phyloP scores from a whole-genome alignment of 768 basidiomycete genomes.

The Auricularia cornea region DNA sequence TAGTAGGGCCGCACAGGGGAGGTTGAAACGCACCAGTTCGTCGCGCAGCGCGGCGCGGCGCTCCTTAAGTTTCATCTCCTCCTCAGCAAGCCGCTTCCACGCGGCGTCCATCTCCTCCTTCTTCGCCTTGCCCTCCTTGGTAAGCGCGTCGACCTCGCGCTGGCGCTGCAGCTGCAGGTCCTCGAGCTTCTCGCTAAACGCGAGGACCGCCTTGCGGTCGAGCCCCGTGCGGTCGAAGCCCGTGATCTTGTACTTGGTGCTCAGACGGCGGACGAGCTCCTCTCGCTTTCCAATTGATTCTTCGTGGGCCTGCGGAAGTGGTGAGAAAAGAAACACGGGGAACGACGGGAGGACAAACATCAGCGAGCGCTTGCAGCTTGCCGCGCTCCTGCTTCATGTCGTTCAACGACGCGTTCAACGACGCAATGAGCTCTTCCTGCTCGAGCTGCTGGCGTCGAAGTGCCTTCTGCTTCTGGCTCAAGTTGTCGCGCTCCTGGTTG shows the following conservation, averaged over 20 bases:
- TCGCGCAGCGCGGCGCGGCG: slow-evolving; percentile 8
- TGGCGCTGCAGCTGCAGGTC: slow-evolving; percentile 57
- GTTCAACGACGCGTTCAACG: background rate
- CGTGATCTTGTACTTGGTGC: slow-evolving; percentile 58
- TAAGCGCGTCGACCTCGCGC: slow-evolving; percentile 25
- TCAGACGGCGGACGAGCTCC: slow-evolving; percentile 59
- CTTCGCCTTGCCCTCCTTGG: slow-evolving; percentile 49
- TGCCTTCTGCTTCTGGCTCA: slow-evolving; percentile 40
- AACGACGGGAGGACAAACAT: slow-evolving; percentile 43
- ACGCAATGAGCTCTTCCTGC: slow-evolving; percentile 9
- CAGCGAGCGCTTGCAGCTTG: slow-evolving; percentile 60
- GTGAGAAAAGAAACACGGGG: too few relatives aligned
- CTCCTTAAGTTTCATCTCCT: slow-evolving; percentile 44
- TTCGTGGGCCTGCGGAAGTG: slow-evolving; percentile 55
- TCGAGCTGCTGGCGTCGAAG: slow-evolving; percentile 37
- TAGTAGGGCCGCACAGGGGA: too few relatives aligned
- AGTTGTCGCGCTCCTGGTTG: slow-evolving; percentile 30
- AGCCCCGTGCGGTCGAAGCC: slow-evolving; percentile 67
- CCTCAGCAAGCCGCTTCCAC: slow-evolving; percentile 46
- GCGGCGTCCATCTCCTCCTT: slow-evolving; percentile 60
- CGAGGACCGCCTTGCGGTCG: slow-evolving; percentile 59
- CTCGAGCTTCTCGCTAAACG: slow-evolving; percentile 60
- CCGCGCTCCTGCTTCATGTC: slow-evolving; percentile 27
- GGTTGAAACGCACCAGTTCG: background rate
- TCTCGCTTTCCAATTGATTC: slow-evolving; percentile 64